Evolutionary conservation across 1,284 basidiomycete genomes (phyloP).

Genomic region (Cerrena zonata): DNA sequence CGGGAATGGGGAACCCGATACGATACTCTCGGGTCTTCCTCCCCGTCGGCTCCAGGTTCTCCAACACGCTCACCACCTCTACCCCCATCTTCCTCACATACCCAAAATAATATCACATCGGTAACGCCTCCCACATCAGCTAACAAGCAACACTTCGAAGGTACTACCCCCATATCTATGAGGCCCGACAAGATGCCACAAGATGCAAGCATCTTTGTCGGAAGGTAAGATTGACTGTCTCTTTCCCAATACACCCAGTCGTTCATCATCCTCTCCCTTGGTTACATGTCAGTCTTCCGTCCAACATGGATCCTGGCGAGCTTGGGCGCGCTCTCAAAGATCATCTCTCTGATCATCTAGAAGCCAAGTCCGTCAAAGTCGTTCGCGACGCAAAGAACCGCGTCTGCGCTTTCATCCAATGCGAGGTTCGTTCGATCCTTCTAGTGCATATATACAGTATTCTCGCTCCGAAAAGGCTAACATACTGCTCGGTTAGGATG

Average conservation of each 20-base stretch:
- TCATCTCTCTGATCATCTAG: conserved; percentile 57
- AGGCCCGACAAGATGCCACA: conserved; percentile 51
- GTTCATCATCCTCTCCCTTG: no score
- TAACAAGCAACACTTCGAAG: conserved; percentile 3
- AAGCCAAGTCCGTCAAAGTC: conserved; percentile 66
- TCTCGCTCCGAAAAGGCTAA: not conserved
- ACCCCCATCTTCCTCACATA: conserved; percentile 20
- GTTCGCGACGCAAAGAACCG: conserved; percentile 70
- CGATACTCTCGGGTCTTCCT: conserved; percentile 41
- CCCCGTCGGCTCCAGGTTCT: conserved; percentile 20
- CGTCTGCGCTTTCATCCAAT: conserved; percentile 76
- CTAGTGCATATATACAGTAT: no score
- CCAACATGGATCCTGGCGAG: conserved; percentile 57
- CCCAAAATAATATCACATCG: conserved; percentile 18
- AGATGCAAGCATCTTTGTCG: conserved; percentile 75
- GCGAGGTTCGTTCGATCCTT: conserved; percentile 54
- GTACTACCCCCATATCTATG: conserved; percentile 21
- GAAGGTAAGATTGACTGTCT: conserved; percentile 52
- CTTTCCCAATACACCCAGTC: no score
- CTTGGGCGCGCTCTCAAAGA: conserved; percentile 52
- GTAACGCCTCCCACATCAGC: conserved; percentile 11
- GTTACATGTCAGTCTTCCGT: conserved; percentile 61
- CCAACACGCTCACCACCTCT: conserved; percentile 16
- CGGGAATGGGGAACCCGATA: conserved; percentile 64
- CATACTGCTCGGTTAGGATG: not conserved